Percentiles rank a stretch among this genome's conserved stretches.
phyloP scores from a whole-genome alignment of 2,329 filamentous ascomycete species.

The Fusarium stilboides region DNA sequence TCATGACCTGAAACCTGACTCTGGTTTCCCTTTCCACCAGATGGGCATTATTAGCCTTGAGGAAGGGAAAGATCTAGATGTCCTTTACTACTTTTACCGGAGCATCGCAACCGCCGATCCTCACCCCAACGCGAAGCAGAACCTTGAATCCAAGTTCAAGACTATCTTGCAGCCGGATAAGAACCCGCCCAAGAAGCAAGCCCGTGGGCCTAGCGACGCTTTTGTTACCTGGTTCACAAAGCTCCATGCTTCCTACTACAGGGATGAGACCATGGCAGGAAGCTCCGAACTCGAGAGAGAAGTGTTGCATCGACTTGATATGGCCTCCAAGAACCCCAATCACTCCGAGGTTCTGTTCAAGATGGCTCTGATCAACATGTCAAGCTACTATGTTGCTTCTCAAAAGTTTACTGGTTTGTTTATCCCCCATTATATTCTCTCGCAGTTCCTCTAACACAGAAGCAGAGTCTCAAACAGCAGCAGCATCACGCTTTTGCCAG shows the following conservation, averaged over 20 bases:
- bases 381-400: constrained; percentile 80
- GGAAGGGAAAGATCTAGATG: constrained; percentile 83
- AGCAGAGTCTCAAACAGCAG: constrained; percentile 63
- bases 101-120: constrained; percentile 82
- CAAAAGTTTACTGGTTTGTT: constrained; percentile 55
- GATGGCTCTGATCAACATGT: constrained; percentile 88
- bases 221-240: constrained; percentile 87
- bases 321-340: constrained; percentile 78
- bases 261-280: constrained; percentile 79
- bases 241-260: constrained; percentile 87
- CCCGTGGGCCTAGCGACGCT: constrained; percentile 66
- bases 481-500: constrained; percentile 66
- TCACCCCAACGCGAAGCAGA: constrained; percentile 80
- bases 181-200: constrained; percentile 51
- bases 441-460: constrained; percentile 28
- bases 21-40: constrained; percentile 90
- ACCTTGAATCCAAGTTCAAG: constrained; percentile 85
- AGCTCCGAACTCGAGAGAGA: constrained; percentile 89
- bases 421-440: background rate
- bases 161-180: constrained; percentile 60
- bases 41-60: constrained; percentile 87
- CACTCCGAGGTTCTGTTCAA: constrained; percentile 79
- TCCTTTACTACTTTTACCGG: constrained; percentile 91
- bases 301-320: constrained; percentile 82
- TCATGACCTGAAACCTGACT: constrained; percentile 81